Conservation (phyloP, 116 monocot species). For the Posidonia oceanica region DNA sequence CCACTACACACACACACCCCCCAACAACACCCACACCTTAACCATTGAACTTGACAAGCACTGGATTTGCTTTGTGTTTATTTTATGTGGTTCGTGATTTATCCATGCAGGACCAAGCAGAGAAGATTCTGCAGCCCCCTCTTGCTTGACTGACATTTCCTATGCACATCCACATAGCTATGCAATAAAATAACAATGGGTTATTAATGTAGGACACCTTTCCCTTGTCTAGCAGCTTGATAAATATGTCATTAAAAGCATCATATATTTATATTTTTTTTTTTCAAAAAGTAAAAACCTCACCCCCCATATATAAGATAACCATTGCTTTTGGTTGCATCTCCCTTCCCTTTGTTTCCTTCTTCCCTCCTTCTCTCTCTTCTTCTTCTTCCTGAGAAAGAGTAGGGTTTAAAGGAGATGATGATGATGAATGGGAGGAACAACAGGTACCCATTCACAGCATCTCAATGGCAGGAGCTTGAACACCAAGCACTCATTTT, state of each 20-base stretch:
- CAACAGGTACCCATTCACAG: slow-evolving; percentile 71
- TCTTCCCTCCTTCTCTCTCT: neutral
- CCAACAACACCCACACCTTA: slow-evolving; percentile 1
- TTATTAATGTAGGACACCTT: slow-evolving; percentile 8
- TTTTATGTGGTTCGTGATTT: neutral
- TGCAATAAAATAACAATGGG: slow-evolving; percentile 3
- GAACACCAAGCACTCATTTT: slow-evolving; percentile 91
- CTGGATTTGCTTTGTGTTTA: neutral
- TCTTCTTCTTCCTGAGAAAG: neutral
- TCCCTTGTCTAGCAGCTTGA: neutral
- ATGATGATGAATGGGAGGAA: slow-evolving; percentile 40
- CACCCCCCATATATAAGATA: slow-evolving; percentile 3
- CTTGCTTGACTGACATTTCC: slow-evolving; percentile 26
- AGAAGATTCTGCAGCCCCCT: slow-evolving; percentile 32
- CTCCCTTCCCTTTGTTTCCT: slow-evolving; percentile 4
- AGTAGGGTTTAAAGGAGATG: slow-evolving; percentile 3
- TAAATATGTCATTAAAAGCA: slow-evolving; percentile 5
- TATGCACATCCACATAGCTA: slow-evolving; percentile 8
- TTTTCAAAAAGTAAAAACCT: neutral
- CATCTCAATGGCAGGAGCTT: slow-evolving; percentile 92
- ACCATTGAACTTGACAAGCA: neutral
- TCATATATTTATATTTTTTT: neutral
- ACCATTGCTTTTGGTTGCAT: neutral
- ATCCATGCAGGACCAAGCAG: slow-evolving; percentile 7
- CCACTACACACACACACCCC: too few species aligned